A percentile compares a stretch with the other conserved stretches of the same genome.
These are phyloP conservation scores for Jatropha podagrica DNA, from an alignment of 441 rosid genomes.

Conservation along the genomic window DNA sequence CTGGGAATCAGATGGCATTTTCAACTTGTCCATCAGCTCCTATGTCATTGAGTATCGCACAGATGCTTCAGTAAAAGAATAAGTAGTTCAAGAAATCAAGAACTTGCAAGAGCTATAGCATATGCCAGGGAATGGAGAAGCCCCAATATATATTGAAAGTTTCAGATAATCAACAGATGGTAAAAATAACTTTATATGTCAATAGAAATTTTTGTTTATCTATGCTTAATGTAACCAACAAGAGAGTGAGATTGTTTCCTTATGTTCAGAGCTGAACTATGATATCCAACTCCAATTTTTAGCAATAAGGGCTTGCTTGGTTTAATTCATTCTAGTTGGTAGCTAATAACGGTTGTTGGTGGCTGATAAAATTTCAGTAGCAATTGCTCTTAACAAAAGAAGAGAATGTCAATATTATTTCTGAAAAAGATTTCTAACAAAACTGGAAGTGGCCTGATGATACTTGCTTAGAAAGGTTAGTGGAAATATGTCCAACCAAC, in stretches of 20 bases:
- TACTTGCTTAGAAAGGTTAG: not conserved
- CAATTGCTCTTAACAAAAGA: not conserved
- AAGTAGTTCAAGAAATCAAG: not conserved
- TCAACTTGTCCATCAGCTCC: constrained; percentile 78
- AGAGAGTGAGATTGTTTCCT: not conserved
- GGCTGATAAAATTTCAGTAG: too few relatives aligned
- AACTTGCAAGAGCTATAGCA: not conserved
- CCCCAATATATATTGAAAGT: not conserved
- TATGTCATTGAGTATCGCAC: constrained; percentile 22
- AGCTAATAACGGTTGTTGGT: too few relatives aligned
- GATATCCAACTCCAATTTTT: not conserved
- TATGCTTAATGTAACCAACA: not conserved
- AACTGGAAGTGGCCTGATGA: not conserved
- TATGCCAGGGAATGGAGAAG: not conserved
- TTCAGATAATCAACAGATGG: not conserved
- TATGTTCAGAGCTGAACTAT: not conserved
- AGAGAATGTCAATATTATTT: not conserved
- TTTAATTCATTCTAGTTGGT: too few relatives aligned
- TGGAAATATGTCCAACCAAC: not conserved
- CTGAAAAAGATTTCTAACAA: not conserved
- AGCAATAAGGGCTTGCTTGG: not conserved
- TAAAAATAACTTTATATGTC: not conserved
- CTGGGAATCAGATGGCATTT: constrained; percentile 77
- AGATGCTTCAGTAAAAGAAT: not conserved
- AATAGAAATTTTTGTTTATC: not conserved